Percentiles rank a stretch among this genome's conserved stretches.
Evolutionary conservation across 1,284 basidiomycete genomes (phyloP).

Genomic region (Puccinia triticina): DNA sequence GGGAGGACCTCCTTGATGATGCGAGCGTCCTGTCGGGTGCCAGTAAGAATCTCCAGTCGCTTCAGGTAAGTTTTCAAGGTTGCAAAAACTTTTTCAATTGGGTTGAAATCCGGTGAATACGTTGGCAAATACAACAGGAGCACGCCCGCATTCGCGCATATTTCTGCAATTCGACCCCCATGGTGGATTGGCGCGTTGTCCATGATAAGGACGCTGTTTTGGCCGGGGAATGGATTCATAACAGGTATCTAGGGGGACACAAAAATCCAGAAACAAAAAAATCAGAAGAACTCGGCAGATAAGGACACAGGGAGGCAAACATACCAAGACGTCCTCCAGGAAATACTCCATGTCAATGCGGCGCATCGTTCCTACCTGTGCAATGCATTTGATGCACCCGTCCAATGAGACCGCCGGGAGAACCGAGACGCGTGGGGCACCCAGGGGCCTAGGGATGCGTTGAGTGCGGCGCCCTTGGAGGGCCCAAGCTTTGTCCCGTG

Average conservation of each 20-base stretch:
- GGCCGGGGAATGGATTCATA: slow-evolving; percentile 3
- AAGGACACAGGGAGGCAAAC: background rate
- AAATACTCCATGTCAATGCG: too few relatives aligned
- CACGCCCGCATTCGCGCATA: background rate
- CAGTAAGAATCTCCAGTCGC: background rate
- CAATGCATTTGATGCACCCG: background rate
- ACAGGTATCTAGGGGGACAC: background rate
- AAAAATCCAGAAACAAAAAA: too few relatives aligned
- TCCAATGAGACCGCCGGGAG: background rate
- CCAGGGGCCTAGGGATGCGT: background rate
- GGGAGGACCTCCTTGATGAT: background rate
- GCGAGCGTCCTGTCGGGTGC: background rate
- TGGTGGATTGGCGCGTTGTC: background rate
- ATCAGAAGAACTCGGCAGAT: too few relatives aligned
- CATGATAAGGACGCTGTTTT: background rate
- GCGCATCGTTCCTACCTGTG: too few relatives aligned
- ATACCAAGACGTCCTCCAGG: background rate
- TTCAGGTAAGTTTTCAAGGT: background rate
- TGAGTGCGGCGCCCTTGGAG: too few relatives aligned
- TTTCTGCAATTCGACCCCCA: background rate
- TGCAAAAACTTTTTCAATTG: background rate
- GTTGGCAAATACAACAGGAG: background rate
- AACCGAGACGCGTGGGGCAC: background rate
- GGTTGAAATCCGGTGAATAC: slow-evolving; percentile 1
- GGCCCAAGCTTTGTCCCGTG: too few relatives aligned